phyloP scores from a whole-genome alignment of 1,139 yeast species.

The Keqinozyma sinolaborantium region DNA sequence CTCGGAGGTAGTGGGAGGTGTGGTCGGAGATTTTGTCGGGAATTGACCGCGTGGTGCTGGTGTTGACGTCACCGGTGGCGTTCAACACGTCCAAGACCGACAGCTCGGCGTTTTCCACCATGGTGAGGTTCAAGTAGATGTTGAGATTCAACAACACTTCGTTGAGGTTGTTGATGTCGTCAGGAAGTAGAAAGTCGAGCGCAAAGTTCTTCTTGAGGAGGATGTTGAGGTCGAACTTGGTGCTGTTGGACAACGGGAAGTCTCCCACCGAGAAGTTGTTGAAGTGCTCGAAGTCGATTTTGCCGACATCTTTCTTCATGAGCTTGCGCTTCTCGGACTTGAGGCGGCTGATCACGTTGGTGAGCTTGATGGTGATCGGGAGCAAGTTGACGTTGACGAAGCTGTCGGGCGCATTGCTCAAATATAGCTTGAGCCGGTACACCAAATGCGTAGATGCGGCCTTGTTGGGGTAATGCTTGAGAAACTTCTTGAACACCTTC shows the following conservation, averaged over 20 bases:
- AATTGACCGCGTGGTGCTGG: neutral
- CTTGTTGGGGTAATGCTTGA: constrained; percentile 51
- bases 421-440: constrained; percentile 29
- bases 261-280: neutral
- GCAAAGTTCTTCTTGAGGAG: constrained; percentile 37
- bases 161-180: constrained; percentile 30
- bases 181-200: constrained; percentile 32
- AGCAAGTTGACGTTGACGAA: constrained; percentile 66
- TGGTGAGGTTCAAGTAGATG: constrained; percentile 30
- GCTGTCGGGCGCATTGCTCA: constrained; percentile 43
- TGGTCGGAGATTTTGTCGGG: neutral
- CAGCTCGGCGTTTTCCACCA: constrained; percentile 11
- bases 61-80: neutral
- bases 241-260: constrained; percentile 2
- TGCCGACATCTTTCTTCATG: constrained; percentile 1
- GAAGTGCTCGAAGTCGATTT: constrained; percentile 1
- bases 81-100: neutral
- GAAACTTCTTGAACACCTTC: constrained; percentile 76
- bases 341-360: constrained; percentile 19
- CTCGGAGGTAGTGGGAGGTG: neutral
- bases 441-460: constrained; percentile 36
- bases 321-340: constrained; percentile 15
- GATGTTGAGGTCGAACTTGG: constrained; percentile 29
- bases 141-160: constrained; percentile 36
- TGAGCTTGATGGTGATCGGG: constrained; percentile 42